Evolutionary conservation across 495 filamentous ascomycete species (phyloP), one percentile per base, ranked within the genome.

Genomic region (Oidiodendron maius): DNA sequence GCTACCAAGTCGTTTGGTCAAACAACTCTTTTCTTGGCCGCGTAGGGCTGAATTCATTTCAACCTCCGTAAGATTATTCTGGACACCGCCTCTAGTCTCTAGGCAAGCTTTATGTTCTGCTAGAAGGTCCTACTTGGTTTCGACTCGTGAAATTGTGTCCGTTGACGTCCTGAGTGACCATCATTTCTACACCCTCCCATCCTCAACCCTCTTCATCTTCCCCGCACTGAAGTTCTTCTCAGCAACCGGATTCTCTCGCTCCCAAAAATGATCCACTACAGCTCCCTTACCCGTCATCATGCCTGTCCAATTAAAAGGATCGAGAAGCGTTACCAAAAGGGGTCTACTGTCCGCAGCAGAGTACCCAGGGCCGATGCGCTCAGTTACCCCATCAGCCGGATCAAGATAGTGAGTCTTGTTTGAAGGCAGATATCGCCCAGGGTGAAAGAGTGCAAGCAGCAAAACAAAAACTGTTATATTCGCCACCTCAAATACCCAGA

Each of bases 401-500:
- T 58, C 65, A 1, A 89, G 65, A 56, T 83, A 86, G 22, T 78
- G 66, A 53, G 81, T 82, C 40, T 76, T 75, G 36, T 72, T 75
- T 30, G 63, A 59, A 0, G 84, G 84, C 41, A 89, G 65, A 50
- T 68, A 81, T 20, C 51, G 60, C 46, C 77, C 71, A 10, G 84
- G 84, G 59, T 84, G 80, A 17, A 79, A 66, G 17, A 77, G 53
- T 50, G 85, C 85, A 44, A 82, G 59, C 64, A 84, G 51, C 3
- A 74, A 62, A 25, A 63, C 71, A 46, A 84, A 87, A 42, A 56
- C 32, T 3, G 81, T 67, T 82, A 89, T 87, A 43, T 81, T 60
- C n/a, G 61, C 61, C 0, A 71, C 73, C 57, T 87, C 84, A 52
- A 86, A 87, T n/a, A 86, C 67, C 61, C 76, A 87, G 55, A 87